Evolutionary conservation across 495 filamentous ascomycete species (phyloP).

Genomic region (Podospora appendiculata): DNA sequence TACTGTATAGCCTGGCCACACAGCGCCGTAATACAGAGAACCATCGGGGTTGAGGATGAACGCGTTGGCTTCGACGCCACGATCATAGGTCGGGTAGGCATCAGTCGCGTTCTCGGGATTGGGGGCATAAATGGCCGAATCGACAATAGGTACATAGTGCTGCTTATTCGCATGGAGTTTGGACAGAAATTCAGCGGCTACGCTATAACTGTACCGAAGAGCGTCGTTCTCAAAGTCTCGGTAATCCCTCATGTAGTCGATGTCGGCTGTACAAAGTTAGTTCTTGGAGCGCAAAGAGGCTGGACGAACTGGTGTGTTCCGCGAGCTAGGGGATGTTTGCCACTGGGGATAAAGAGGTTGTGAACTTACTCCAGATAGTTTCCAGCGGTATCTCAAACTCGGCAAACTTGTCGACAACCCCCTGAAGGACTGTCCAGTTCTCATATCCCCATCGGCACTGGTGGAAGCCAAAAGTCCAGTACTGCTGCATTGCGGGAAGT

Average conservation of each 20-base stretch:
- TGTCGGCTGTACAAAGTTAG: slow-evolving; percentile 56
- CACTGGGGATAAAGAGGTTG: background rate
- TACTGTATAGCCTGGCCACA: slow-evolving; percentile 79
- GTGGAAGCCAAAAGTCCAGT: slow-evolving; percentile 82
- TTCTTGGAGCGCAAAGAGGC: background rate
- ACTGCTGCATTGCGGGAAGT: slow-evolving; percentile 75
- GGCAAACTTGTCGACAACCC: slow-evolving; percentile 71
- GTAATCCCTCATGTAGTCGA: slow-evolving; percentile 69
- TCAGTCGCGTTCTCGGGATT: slow-evolving; percentile 66
- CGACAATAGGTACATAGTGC: slow-evolving; percentile 80
- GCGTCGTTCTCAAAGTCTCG: slow-evolving; percentile 70
- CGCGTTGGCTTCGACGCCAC: slow-evolving; percentile 54
- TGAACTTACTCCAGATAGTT: slow-evolving; percentile 55
- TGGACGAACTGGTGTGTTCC: too few species aligned
- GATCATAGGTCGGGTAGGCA: slow-evolving; percentile 58
- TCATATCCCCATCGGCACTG: slow-evolving; percentile 79
- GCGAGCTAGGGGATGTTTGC: too few species aligned
- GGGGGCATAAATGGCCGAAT: slow-evolving; percentile 71
- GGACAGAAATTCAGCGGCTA: slow-evolving; percentile 58
- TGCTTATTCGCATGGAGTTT: slow-evolving; percentile 58
- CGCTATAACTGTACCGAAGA: slow-evolving; percentile 53
- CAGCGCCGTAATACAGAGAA: slow-evolving; percentile 65
- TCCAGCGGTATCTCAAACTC: slow-evolving; percentile 70
- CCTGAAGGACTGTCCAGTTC: slow-evolving; percentile 65
- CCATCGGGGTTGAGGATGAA: slow-evolving; percentile 67